Base-by-base conservation (phyloP, 1,284 basidiomycete genomes). In the Cutaneotrichosporon sp. region DNA sequence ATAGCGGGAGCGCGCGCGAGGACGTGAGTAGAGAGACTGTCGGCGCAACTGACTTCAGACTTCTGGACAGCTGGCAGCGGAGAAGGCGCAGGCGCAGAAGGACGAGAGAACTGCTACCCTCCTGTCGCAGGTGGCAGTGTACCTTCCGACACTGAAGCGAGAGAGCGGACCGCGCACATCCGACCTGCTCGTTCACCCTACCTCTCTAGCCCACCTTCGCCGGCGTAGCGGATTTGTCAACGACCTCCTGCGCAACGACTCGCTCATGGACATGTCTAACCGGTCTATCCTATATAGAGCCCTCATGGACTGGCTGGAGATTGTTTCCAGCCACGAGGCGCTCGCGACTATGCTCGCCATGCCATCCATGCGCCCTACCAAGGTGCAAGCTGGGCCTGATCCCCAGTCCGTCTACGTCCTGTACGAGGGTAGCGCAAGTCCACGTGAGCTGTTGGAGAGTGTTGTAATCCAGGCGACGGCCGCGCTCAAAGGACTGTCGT, bases 291-390 rank as follows among this genome's bases (percentile, higher is more conserved):
- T 96, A n/a, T 96, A 93, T 71, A 86, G 86, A 66, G 88, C 91
- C 63, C 73, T 94, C 16, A 81, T 94, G 49, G 84, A 88, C 61
- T 94, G 91, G 91, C 79, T 94, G 8, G 87, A 91, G 87, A 89
- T 86, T 3, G 87, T 94, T 35, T 90, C 90, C 8, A 85, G 84
- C 62, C 90, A 94, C 60, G 90, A 93, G 77, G 85, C 88, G 4
- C 75, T 93, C 25, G 88, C 89, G 3, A 88, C 86, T 61, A 91
- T 93, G 87, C 88, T 94, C 82, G 90, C 87, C 1, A 93, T 92
- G 89, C 90, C 90, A 2, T 90, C 90, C 67, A 93, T 93, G 90
- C 83, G 86, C 3, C 60, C 67, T 1, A 41, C 49, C 32, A 38
- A 37, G 14, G 46, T 46, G 5, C 41, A 35, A 16, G 56, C 61